These are phyloP conservation scores for Neoboletus brunneissimus DNA, from an alignment of 768 basidiomycete species.

Conservation along the genomic window DNA sequence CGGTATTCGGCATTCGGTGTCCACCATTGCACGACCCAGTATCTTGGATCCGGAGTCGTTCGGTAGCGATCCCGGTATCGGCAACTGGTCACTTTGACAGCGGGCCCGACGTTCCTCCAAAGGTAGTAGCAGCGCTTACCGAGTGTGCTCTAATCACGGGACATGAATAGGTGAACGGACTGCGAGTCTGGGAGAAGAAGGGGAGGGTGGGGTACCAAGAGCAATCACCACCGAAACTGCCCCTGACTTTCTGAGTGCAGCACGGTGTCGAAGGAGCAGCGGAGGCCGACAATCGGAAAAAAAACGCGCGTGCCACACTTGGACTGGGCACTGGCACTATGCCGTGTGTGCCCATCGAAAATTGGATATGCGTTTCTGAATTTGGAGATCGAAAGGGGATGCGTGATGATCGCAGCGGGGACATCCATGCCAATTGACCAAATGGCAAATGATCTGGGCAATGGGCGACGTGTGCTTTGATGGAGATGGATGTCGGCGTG, in stretches of 20 bases:
- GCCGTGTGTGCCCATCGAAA: neutral
- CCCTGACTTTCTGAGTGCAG: neutral
- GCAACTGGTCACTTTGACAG: neutral
- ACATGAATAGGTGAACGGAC: neutral
- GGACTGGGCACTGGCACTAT: neutral
- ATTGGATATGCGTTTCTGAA: neutral
- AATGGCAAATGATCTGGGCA: neutral
- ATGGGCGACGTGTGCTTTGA: neutral
- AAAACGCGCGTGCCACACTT: neutral
- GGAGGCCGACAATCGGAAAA: neutral
- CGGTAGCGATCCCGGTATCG: neutral
- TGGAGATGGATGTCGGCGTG: constrained; percentile 7
- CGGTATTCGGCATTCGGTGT: neutral
- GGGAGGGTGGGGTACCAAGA: neutral
- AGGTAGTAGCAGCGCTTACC: neutral
- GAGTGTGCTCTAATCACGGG: neutral
- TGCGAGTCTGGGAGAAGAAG: neutral
- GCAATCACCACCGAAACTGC: neutral
- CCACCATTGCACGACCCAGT: neutral
- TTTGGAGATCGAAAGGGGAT: neutral
- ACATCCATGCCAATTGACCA: neutral
- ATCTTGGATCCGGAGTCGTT: neutral
- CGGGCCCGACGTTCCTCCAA: neutral
- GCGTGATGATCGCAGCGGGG: constrained; percentile 11
- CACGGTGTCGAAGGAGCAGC: neutral